Evolutionary conservation across 257 asterid species (phyloP), one percentile per base, ranked within the genome.

Genomic region (Penstemon newberryi): DNA sequence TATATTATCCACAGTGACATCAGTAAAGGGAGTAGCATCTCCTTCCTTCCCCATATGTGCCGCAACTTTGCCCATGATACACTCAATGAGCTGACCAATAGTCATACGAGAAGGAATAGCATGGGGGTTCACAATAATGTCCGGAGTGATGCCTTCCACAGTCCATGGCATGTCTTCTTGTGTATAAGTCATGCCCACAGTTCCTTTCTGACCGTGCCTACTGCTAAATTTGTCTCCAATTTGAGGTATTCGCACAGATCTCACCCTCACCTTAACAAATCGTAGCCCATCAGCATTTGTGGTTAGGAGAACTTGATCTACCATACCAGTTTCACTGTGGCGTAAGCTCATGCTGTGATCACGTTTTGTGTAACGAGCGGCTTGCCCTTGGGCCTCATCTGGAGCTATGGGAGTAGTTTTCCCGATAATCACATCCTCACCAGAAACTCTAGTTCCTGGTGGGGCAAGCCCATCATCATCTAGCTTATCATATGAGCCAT

Each of bases 91-190:
- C 80, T 93, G 97, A 61, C 99, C 96, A 41, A 93, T 93, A 36
- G 97, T 90, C 99, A 90, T 90, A 39, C 99, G 99, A 39, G 99
- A 93, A 11, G 99, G 99, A 71, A 93, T 93, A 84, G 96, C 97
- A 44, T 90, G 99, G 5, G 97, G 99, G 53, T 93, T 93, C 49
- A 90, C 99, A 1, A 90, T 88, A 52, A 93, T 93, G 73, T 93
- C 97, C 0, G 97, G 99, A 42, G 84, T 77, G 56, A 90, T 88
- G 70, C 99, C 99, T 79, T 93, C 99, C 53, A 75, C 77, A 52
- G 97, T 93, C 87, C 92, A 93, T 5, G 97, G 99, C 99, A 93
- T 93, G 86, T 93, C 99, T 78, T 93, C 99, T 73, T 93, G 99
- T 3, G 99, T 93, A 69, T 87, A 93, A 3, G 97, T 90, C 96